phyloP scores from a whole-genome alignment of 192 early-diverging fungal species.

The Entophlyctis luteolus region DNA sequence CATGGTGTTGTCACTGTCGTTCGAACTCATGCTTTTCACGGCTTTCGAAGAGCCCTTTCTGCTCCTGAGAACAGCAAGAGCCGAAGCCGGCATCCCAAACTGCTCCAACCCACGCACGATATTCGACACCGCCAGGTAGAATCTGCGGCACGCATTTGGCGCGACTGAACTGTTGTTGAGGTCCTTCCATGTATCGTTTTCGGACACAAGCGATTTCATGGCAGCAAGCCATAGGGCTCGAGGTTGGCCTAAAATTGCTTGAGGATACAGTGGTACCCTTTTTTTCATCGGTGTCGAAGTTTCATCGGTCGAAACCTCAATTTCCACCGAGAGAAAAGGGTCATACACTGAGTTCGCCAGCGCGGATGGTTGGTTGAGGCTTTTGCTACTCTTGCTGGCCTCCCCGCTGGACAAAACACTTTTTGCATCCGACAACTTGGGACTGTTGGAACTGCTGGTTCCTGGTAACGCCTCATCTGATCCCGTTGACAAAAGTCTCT shows the following conservation, averaged over 20 bases:
- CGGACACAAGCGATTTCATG: constrained; percentile 5
- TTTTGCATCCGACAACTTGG: not conserved
- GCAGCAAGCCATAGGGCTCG: constrained; percentile 16
- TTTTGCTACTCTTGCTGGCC: not conserved
- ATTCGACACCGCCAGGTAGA: constrained; percentile 23
- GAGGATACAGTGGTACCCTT: constrained; percentile 9
- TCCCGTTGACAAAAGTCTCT: not conserved
- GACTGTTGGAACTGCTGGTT: not conserved
- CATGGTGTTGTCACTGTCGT: constrained; percentile 24
- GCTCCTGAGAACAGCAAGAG: constrained; percentile 23
- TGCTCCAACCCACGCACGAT: constrained; percentile 27
- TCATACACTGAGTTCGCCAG: not conserved
- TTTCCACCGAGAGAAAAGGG: not conserved
- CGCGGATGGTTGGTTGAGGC: not conserved
- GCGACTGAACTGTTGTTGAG: constrained; percentile 9
- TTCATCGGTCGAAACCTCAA: not conserved
- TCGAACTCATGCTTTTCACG: constrained; percentile 17
- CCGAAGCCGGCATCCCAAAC: constrained; percentile 21
- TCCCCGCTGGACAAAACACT: not conserved
- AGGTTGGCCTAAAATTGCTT: constrained; percentile 13
- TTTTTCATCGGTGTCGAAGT: not conserved
- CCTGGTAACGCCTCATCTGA: not conserved
- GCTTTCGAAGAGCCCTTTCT: not conserved
- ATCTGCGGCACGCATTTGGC: constrained; percentile 22
- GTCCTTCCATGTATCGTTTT: constrained; percentile 12